These are phyloP conservation scores for Biscutella auriculata DNA, from an alignment of 441 rosid genomes.

Conservation along the genomic window DNA sequence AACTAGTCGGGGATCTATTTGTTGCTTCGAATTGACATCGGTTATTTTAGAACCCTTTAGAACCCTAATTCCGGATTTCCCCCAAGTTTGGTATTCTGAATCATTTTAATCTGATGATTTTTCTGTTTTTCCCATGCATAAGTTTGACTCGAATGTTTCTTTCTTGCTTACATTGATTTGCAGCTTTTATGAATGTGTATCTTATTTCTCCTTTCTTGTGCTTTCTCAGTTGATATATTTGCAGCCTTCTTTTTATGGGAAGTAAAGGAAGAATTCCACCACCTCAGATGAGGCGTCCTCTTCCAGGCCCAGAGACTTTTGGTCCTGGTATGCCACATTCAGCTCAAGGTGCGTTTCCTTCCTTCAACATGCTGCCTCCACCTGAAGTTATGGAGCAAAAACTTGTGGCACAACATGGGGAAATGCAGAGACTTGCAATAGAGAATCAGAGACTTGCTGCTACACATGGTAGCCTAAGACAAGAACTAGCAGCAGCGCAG, in stretches of 20 bases:
- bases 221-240: conserved; percentile 14
- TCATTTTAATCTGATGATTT: not conserved
- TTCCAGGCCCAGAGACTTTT: conserved; percentile 51
- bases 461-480: conserved; percentile 64
- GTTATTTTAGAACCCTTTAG: too few species aligned
- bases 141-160: not conserved
- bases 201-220: not conserved
- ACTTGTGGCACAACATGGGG: conserved; percentile 64
- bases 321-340: conserved; percentile 43
- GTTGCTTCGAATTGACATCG: not conserved
- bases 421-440: conserved; percentile 78
- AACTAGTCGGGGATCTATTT: not conserved
- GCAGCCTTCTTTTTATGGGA: conserved; percentile 33
- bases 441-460: conserved; percentile 86
- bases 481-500: conserved; percentile 80
- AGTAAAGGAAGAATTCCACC: conserved; percentile 76
- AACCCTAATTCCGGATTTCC: not conserved
- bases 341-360: conserved; percentile 41
- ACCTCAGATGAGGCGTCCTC: conserved; percentile 55
- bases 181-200: not conserved
- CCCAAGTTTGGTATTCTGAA: not conserved
- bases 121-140: not conserved
- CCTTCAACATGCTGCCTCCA: conserved; percentile 64
- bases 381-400: conserved; percentile 87
- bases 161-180: not conserved